phyloP scores from a whole-genome alignment of 768 basidiomycete species.

The Cystofilobasidium bisporidii region DNA sequence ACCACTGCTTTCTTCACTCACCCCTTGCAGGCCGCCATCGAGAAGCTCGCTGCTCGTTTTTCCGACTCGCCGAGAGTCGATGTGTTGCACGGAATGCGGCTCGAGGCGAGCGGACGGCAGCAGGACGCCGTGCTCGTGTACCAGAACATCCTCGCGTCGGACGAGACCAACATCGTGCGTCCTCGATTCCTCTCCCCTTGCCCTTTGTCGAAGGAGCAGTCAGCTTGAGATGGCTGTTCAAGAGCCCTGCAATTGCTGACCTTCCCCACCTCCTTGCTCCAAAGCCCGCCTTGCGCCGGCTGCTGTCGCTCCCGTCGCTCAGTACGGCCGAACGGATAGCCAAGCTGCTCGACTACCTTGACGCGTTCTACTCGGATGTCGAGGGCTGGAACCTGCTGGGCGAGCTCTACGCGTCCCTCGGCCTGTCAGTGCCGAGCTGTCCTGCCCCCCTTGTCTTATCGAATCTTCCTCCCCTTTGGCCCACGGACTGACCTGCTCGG shows the following conservation, averaged over 20 bases:
- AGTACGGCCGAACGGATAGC: conserved; percentile 14
- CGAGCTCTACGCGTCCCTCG: conserved; percentile 63
- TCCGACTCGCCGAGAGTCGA: conserved; percentile 70
- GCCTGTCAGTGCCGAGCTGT: conserved; percentile 65
- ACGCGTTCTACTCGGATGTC: conserved; percentile 78
- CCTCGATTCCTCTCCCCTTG: neutral
- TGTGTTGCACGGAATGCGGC: conserved; percentile 63
- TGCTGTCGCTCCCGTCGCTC: conserved; percentile 24
- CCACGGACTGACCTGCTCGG: neutral
- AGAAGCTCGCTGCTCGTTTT: conserved; percentile 56
- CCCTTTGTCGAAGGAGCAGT: neutral
- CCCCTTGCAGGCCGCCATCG: conserved; percentile 51
- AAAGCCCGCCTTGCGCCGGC: conserved; percentile 17
- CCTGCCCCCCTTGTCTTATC: no score
- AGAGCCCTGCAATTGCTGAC: neutral
- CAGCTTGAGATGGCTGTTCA: no score
- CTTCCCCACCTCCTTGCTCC: no score
- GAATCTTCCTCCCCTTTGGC: neutral
- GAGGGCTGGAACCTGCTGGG: conserved; percentile 83
- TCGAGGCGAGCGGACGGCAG: conserved; percentile 58
- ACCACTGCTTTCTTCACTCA: neutral
- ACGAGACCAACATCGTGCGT: conserved; percentile 63
- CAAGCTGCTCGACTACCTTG: conserved; percentile 56
- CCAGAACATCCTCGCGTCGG: conserved; percentile 51
- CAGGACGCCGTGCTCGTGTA: conserved; percentile 57